Evolutionary conservation across 164 flowering plant genomes (phyloP), one percentile per base, ranked within the genome.

Genomic region (Magnolia officinalis): DNA sequence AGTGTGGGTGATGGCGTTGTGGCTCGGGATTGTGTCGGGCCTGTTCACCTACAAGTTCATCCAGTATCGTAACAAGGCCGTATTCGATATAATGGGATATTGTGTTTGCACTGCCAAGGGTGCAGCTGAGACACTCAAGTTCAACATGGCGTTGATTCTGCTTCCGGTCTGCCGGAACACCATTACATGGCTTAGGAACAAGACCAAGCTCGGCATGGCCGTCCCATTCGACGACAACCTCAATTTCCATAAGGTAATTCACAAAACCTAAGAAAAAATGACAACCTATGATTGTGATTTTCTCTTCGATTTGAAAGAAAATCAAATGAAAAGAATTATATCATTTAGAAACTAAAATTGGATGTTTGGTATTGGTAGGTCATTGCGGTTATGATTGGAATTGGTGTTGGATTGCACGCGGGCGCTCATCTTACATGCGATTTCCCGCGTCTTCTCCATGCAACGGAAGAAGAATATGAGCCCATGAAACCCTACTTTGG

Each of bases 151-250:
- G 5, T 76, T 90, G 50, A 84, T 89, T 73, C 76, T 90, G 19
- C 80, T 90, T 1, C 94, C 94, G 0, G 94, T 90, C 45, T 90
- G 94, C 75, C 83, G 94, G 61, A 89, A 89, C 81, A 89, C 92
- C 74, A 86, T 90, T 20, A 90, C 94, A 7, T 88, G 88, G 90
- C 92, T 90, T 6, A 82, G 92, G 77, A 87, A 82, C 87, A 88
- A 84, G 74, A 90, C 93, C 86, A 84, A 80, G 51, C 73, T 90
- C 11, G 89, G 90, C 1, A 77, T 72, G 19, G 81, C 63, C 6
- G 87, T 90, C 31, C 91, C 91, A 8, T 88, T 88, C 50, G 90
- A 88, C 68, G 91, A 88, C 80, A 88, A 87, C 61, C 79, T 88
- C 75, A 86, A 88, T 69, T 90, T 90, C 82, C 91, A 88, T 78